A percentile compares a stretch with the other conserved stretches of the same genome.
These are phyloP conservation scores for Panaeolus cyanescens DNA, from an alignment of 768 basidiomycete genomes.

Conservation along the genomic window DNA sequence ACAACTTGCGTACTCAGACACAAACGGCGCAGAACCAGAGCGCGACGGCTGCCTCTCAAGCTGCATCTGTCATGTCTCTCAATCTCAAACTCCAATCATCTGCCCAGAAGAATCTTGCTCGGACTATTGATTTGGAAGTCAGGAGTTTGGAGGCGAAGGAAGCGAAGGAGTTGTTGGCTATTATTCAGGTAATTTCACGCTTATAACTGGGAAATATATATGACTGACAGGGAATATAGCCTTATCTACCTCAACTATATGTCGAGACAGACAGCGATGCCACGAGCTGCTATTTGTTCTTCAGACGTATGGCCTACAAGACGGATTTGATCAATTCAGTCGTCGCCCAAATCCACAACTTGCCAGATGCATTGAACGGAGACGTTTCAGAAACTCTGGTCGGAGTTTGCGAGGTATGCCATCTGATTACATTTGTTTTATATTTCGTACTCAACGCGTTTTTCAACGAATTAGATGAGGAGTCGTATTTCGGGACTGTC, in stretches of 20 bases:
- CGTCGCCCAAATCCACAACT: conserved; percentile 78
- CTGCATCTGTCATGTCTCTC: conserved; percentile 91
- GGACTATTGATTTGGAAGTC: conserved; percentile 87
- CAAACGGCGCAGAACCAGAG: conserved; percentile 84
- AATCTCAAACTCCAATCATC: conserved; percentile 94
- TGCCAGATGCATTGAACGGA: conserved; percentile 85
- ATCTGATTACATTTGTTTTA: conserved; percentile 12
- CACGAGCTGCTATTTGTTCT: conserved; percentile 88
- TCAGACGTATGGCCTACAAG: conserved; percentile 87
- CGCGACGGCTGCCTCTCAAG: conserved; percentile 81
- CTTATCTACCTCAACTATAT: conserved; percentile 90
- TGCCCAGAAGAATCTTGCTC: conserved; percentile 87
- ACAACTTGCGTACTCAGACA: conserved; percentile 79
- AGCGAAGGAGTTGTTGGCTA: conserved; percentile 73
- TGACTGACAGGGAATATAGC: conserved; percentile 42
- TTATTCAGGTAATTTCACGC: conserved; percentile 66
- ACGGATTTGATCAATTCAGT: conserved; percentile 83
- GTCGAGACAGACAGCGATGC: conserved; percentile 89
- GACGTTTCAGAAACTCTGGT: conserved; percentile 84
- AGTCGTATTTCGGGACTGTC: conserved; percentile 81
- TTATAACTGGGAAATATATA: not conserved
- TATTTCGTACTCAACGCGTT: not conserved
- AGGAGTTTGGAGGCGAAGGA: conserved; percentile 84
- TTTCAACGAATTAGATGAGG: conserved; percentile 68
- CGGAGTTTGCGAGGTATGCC: conserved; percentile 86